Evolutionary conservation across 306 rosid genomes (phyloP).

Genomic region (Malus asiatica): DNA sequence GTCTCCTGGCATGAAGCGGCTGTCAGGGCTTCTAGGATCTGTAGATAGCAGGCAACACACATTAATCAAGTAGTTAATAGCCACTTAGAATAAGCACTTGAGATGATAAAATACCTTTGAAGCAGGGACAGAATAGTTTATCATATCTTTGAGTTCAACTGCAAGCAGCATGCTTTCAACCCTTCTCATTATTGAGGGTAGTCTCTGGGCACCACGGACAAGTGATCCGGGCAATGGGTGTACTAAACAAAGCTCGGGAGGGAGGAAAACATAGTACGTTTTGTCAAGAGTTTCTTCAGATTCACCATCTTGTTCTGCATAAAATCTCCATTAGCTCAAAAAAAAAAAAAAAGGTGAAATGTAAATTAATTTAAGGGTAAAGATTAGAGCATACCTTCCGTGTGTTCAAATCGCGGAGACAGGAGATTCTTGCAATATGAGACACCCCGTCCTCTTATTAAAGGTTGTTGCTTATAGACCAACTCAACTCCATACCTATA

Average conservation of each 20-base stretch:
- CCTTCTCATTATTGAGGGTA: slow-evolving; percentile 98
- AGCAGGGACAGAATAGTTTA: slow-evolving; percentile 62
- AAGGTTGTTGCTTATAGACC: slow-evolving; percentile 80
- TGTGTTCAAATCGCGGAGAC: slow-evolving; percentile 87
- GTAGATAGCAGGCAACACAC: slow-evolving; percentile 17
- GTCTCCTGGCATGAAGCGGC: slow-evolving; percentile 99
- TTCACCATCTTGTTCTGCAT: slow-evolving; percentile 60
- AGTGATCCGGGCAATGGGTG: slow-evolving; percentile 94
- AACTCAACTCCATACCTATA: slow-evolving; percentile 90
- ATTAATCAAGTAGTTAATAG: slow-evolving; percentile 18
- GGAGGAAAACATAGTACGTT: slow-evolving; percentile 91
- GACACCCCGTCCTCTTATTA: slow-evolving; percentile 94
- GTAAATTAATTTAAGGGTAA: slow-evolving; percentile 4
- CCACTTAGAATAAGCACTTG: slow-evolving; percentile 15
- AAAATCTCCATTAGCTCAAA: slow-evolving; percentile 14
- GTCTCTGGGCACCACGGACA: slow-evolving; percentile 96
- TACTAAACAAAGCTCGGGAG: slow-evolving; percentile 86
- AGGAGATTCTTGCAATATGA: slow-evolving; percentile 97
- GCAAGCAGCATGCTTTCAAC: slow-evolving; percentile 98
- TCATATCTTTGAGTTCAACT: slow-evolving; percentile 65
- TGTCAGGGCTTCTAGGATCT: slow-evolving; percentile 98
- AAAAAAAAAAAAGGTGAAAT: not conserved
- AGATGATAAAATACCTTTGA: slow-evolving; percentile 51
- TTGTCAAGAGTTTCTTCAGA: slow-evolving; percentile 80
- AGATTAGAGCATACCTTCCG: slow-evolving; percentile 54